Conservation (phyloP, 2,329 filamentous ascomycete genomes). For the Fusarium vanettenii region DNA sequence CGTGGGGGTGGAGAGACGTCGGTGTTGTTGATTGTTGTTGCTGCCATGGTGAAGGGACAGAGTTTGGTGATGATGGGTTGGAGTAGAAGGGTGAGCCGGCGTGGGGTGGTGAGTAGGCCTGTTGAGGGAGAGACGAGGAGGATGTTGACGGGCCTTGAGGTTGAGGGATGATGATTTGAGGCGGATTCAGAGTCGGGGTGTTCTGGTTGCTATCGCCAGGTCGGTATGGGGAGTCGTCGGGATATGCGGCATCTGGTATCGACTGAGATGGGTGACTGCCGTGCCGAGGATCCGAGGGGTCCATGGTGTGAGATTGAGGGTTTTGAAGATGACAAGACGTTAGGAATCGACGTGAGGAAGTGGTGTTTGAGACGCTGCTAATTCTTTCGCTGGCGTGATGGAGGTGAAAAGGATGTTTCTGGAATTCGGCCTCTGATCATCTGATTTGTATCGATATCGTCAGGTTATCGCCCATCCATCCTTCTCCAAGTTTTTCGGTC, state of each 20-base stretch:
- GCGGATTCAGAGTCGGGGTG: not conserved
- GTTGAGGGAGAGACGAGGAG: conserved; percentile 7
- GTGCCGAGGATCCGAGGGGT: conserved; percentile 25
- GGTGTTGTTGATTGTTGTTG: not conserved
- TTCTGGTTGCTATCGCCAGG: conserved; percentile 8
- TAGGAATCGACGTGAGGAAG: not conserved
- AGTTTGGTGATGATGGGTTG: conserved; percentile 6
- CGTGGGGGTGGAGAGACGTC: conserved; percentile 3
- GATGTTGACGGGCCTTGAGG: conserved; percentile 14
- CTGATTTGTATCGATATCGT: not conserved
- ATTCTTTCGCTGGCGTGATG: not conserved
- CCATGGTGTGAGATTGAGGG: conserved; percentile 21
- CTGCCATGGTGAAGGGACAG: conserved; percentile 26
- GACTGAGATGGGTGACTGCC: conserved; percentile 44
- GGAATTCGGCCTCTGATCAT: not conserved
- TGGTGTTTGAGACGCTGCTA: not conserved
- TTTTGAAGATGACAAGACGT: not conserved
- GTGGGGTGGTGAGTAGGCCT: conserved; percentile 23
- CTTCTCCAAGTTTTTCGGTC: not conserved
- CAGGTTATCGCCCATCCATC: not conserved
- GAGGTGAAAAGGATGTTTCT: not conserved
- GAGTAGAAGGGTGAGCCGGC: conserved; percentile 22
- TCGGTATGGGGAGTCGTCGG: conserved; percentile 46
- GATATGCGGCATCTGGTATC: conserved; percentile 47
- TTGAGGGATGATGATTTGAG: conserved; percentile 10